Evolutionary conservation across 768 basidiomycete genomes (phyloP), one percentile per base, ranked within the genome.

Genomic region (Sistotremastrum niveocremeum): DNA sequence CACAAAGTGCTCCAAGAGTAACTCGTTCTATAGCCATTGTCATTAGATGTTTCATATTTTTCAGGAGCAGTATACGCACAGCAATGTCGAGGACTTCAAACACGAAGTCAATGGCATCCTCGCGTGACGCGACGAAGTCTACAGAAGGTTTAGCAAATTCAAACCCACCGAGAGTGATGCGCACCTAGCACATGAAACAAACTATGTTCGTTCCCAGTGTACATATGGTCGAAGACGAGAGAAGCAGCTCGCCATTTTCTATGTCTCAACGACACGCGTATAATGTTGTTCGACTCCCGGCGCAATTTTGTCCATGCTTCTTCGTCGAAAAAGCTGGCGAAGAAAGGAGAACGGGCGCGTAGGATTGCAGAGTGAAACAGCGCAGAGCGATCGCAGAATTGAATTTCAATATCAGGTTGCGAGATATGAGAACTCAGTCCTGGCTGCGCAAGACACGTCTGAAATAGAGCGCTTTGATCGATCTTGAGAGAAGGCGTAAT

Each of bases 1-100:
- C 34, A 88, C 73, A 12, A 98, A 73, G 12, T 81, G 78, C 56
- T 87, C 86, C n/a, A 97, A 67, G 6, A 95, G 72, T 3, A 98
- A 65, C 62, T 98, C 90, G 51, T 84, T 91, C 83, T 93, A 50
- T 4, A 5, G 34, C 30, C 7, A 6, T 38, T 4, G 2, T 49
- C 29, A 52, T 37, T 5, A 37, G 20, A 8, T 45, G 33, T 28
- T 12, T 37, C 34, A 3, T 2, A 39, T 31, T n/a, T 29, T 11
- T 10, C 29, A 11, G n/a, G 29, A 37, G 35, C 3, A 41, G 46
- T 2, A 30, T 31, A 66, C 75, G 59, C 58, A 91, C 89, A 34
- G 91, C 88, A 11, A 77, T 81, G 34, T 81, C 80, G 61, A 95
- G 75, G 10, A 97, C 79, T 20, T 81, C 77, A 50, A 95, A 89